Evolutionary conservation across 768 basidiomycete genomes (phyloP).

Genomic region (Leucosporidium scottii): DNA sequence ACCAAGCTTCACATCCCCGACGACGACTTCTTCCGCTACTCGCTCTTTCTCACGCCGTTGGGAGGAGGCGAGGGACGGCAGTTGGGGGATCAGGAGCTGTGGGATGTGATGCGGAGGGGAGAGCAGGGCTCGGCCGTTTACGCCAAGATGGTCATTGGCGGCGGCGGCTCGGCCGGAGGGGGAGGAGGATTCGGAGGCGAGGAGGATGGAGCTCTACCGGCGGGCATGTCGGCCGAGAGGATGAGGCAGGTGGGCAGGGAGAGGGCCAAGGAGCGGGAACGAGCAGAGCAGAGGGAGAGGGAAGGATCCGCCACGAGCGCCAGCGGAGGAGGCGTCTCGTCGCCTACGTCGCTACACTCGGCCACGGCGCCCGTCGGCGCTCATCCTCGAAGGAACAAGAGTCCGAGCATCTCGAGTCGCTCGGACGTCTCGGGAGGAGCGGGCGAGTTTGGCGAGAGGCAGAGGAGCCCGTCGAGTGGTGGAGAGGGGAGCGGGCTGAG

Average conservation of each 20-base stretch:
- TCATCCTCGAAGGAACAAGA: neutral
- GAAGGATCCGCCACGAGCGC: too few species aligned
- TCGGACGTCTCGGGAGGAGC: conserved; percentile 5
- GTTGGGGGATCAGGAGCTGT: conserved; percentile 62
- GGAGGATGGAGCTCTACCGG: neutral
- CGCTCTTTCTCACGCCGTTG: conserved; percentile 82
- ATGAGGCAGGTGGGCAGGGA: too few species aligned
- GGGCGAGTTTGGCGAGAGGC: conserved; percentile 6
- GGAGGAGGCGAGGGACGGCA: conserved; percentile 67
- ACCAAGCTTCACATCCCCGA: conserved; percentile 62
- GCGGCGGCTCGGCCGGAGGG: conserved; percentile 46
- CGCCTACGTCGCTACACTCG: too few species aligned
- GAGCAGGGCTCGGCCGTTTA: conserved; percentile 52
- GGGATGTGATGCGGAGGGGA: conserved; percentile 47
- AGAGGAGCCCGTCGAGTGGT: conserved; percentile 41
- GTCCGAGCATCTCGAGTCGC: neutral
- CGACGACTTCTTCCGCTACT: conserved; percentile 68
- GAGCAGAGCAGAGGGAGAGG: too few species aligned
- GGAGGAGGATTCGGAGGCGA: conserved; percentile 47
- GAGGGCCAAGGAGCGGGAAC: too few species aligned
- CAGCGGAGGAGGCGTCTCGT: too few species aligned
- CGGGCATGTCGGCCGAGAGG: too few species aligned
- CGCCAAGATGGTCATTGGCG: conserved; percentile 67
- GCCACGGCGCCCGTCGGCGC: neutral
- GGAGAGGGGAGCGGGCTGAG: conserved; percentile 47